Evolutionary conservation across 768 basidiomycete genomes (phyloP).

Genomic region (Trametes gibbosa): DNA sequence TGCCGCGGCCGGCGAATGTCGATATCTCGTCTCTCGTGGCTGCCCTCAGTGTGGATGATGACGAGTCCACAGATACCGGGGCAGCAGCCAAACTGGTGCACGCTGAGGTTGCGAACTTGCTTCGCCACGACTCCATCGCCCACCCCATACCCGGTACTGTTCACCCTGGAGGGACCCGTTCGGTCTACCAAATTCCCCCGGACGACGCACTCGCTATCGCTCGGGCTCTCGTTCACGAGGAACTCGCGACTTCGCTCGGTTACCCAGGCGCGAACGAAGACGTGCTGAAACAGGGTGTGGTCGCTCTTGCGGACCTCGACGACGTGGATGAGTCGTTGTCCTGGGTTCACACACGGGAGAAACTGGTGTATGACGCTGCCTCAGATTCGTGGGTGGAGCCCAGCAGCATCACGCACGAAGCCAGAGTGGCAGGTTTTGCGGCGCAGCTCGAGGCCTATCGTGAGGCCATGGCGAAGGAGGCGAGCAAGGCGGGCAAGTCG

Average conservation of each 20-base stretch:
- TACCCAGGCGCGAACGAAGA: constrained; percentile 80
- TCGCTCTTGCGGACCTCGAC: constrained; percentile 61
- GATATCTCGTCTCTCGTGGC: constrained; percentile 64
- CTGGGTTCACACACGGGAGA: constrained; percentile 68
- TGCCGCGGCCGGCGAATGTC: constrained; percentile 86
- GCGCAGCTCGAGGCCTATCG: constrained; percentile 59
- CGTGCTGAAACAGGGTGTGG: constrained; percentile 76
- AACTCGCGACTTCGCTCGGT: constrained; percentile 77
- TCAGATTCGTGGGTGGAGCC: constrained; percentile 67
- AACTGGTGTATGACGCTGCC: constrained; percentile 60
- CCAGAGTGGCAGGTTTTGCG: constrained; percentile 62
- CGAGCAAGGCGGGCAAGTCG: constrained; percentile 72
- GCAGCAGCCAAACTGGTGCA: constrained; percentile 67
- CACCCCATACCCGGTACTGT: constrained; percentile 88
- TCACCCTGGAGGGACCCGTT: constrained; percentile 67
- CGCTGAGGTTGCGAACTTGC: constrained; percentile 70
- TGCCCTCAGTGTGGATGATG: constrained; percentile 53
- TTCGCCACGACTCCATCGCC: constrained; percentile 85
- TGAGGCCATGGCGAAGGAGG: constrained; percentile 76
- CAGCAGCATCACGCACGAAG: constrained; percentile 50
- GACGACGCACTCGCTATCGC: constrained; percentile 75
- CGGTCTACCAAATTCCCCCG: constrained; percentile 68
- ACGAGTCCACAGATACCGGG: constrained; percentile 38
- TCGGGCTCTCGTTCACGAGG: constrained; percentile 67
- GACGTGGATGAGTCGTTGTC: constrained; percentile 56